Evolutionary conservation across 2,329 filamentous ascomycete species (phyloP), one percentile per base, ranked within the genome.

Genomic region (Alternaria infectoria): DNA sequence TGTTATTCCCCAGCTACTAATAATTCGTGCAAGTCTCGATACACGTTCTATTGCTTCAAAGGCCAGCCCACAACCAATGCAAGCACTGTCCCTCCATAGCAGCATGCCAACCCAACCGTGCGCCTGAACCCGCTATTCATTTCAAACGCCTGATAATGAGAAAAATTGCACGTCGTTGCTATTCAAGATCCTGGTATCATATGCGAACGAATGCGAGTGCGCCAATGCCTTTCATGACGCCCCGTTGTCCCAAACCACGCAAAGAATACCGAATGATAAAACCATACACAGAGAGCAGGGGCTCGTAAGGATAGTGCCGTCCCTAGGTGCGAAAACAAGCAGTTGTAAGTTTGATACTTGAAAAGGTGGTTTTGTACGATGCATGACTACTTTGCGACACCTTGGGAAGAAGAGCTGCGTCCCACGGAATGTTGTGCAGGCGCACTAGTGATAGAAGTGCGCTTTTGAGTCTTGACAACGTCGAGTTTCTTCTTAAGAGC

Each of bases 401-500:
- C 74, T 51, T 73, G 74, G 1, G 74, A 77, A 11, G 77, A 76
- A 23, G 77, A 79, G 58, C 72, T 70, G 59, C 77, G 74, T 45
- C 72, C 72, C 12, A 73, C 44, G 8, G 73, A 68, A 59, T 78
- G 67, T 43, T 73, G 68, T 15, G 67, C 63, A 8, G 76, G 77
- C 15, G 75, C 72, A 62, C 75, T 74, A 2, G 75, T 78, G 23
- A 79, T 73, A 3, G 76, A 78, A 6, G 67, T 69, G 36, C 80
- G 75, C 59, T 81, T 81, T 55, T 77, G 70, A 4, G 75, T 69
- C 59, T 79, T 79, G 60, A 82, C 81, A 0, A 73, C 65, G 30
- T 81, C 77, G 26, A 84, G 79, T 73, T 85, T 85, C 73, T 80
- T 83, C 66, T 81, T 77, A 15, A 85, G 75, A 12, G 79, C 72